A percentile compares a stretch with the other conserved stretches of the same genome.
These are phyloP conservation scores for Toxicodendron radicans DNA, from an alignment of 345 rosid species.

Conservation along the genomic window DNA sequence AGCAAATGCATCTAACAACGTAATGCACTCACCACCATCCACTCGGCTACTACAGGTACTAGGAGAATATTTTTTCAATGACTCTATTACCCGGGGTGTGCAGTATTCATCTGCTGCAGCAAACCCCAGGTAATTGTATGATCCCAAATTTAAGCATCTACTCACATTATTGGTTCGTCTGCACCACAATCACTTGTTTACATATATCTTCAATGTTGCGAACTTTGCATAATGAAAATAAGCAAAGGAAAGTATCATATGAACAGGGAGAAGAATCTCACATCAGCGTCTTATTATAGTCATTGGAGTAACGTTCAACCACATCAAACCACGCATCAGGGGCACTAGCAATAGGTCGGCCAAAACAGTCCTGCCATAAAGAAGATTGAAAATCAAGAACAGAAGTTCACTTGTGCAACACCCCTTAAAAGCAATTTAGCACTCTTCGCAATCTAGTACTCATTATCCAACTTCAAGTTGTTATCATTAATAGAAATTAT, in stretches of 20 bases:
- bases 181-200: conserved; percentile 23
- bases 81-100: conserved; percentile 82
- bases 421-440: not conserved
- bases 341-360: conserved; percentile 80
- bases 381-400: not conserved
- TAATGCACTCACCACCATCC: conserved; percentile 67
- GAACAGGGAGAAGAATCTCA: conserved; percentile 28
- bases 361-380: conserved; percentile 72
- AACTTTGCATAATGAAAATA: not conserved
- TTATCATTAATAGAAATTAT: not conserved
- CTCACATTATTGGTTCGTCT: conserved; percentile 74
- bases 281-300: conserved; percentile 83
- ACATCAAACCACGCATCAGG: conserved; percentile 93
- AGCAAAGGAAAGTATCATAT: not conserved
- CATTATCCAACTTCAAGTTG: not conserved
- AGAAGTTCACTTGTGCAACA: not conserved
- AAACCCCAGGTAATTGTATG: conserved; percentile 97
- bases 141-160: conserved; percentile 89
- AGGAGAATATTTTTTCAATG: conserved; percentile 69
- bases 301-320: conserved; percentile 76
- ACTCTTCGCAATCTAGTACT: not conserved
- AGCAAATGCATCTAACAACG: not conserved
- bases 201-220: not conserved
- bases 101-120: conserved; percentile 96
- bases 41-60: conserved; percentile 88